phyloP scores from a whole-genome alignment of 371 early-diverging fungal species.

The Funneliformis caledonium region DNA sequence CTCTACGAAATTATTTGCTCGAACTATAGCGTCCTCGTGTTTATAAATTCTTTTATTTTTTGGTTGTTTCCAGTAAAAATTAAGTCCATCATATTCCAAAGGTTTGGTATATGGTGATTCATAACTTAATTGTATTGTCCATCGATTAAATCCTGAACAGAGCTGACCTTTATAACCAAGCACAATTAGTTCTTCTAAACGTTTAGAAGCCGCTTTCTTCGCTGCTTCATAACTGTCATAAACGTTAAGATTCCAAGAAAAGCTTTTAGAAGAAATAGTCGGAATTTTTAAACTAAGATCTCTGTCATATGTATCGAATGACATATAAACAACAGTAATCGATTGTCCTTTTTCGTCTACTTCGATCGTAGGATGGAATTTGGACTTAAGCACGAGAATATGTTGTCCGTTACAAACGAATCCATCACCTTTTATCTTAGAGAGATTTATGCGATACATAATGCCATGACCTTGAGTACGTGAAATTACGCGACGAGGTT shows the following conservation, averaged over 20 bases:
- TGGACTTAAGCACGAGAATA: conserved; percentile 5
- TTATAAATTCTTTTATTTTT: not conserved
- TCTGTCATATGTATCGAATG: not conserved
- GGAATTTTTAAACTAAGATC: not conserved
- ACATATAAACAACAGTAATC: not conserved
- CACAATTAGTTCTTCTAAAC: not conserved
- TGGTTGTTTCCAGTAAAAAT: not conserved
- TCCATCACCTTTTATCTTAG: not conserved
- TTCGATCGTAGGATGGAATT: not conserved
- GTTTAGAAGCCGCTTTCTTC: not conserved
- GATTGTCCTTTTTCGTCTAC: not conserved
- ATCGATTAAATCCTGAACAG: not conserved
- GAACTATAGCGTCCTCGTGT: not conserved
- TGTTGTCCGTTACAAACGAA: not conserved
- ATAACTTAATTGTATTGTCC: not conserved
- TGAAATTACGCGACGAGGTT: not conserved
- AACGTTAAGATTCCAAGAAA: not conserved
- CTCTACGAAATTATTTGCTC: not conserved
- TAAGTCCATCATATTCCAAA: not conserved
- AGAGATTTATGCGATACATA: conserved; percentile 3
- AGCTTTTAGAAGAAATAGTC: not conserved
- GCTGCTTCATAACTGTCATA: not conserved
- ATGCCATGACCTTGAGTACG: not conserved
- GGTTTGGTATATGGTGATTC: not conserved
- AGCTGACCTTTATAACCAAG: not conserved